Evolutionary conservation across 345 rosid genomes (phyloP).

Genomic region (Luvunga scandens): DNA sequence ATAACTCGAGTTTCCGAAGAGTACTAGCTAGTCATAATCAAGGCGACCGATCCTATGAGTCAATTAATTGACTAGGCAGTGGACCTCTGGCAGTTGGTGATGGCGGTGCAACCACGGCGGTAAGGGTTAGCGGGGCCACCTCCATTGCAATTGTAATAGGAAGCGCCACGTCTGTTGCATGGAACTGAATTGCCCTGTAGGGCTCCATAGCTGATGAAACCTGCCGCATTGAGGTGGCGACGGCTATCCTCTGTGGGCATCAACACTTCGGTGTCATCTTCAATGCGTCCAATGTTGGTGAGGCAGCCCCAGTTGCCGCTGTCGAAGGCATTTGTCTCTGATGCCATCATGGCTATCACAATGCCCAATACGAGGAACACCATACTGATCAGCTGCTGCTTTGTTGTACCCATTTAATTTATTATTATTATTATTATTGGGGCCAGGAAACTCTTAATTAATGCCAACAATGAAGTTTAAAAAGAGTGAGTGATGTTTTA

Average conservation of each 20-base stretch:
- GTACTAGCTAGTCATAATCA: no score
- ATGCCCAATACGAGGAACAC: no score
- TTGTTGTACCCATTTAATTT: no score
- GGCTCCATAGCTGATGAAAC: constrained; percentile 22
- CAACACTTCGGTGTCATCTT: constrained; percentile 28
- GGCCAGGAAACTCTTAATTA: no score
- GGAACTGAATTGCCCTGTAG: constrained; percentile 3
- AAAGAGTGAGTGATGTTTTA: not conserved
- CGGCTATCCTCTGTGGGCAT: constrained; percentile 38
- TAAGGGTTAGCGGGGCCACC: constrained; percentile 26
- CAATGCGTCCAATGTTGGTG: constrained; percentile 5
- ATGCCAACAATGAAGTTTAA: no score
- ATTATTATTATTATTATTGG: no score
- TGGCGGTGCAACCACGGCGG: constrained; percentile 25
- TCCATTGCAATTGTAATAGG: constrained; percentile 23
- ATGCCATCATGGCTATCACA: no score
- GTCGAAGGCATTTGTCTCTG: not conserved
- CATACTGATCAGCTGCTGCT: no score
- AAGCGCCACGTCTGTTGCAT: constrained; percentile 22
- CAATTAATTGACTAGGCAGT: not conserved
- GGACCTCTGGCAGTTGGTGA: constrained; percentile 21
- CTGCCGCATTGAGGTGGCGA: constrained; percentile 21
- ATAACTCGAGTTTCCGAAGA: no score
- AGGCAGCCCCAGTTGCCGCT: not conserved
- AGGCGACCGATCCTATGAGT: not conserved